Base-by-base conservation (phyloP, 2,329 filamentous ascomycete species). In the Zalaria obscura region DNA sequence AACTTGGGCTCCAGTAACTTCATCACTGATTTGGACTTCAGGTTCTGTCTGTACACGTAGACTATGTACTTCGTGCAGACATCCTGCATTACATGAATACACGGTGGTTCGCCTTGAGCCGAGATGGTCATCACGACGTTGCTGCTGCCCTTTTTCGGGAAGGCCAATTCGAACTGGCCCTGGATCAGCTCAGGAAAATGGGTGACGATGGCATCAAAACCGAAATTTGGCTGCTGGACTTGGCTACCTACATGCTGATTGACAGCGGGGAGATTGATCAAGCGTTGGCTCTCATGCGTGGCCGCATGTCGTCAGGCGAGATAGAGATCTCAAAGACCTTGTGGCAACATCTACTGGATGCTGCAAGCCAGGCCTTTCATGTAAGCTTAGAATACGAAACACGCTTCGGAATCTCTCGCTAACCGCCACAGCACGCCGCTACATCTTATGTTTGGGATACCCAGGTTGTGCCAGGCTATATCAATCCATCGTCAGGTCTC, bases 21-120 rank as follows among this genome's bases (percentile, higher is more conserved):
- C n/a, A 7, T 7, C 27, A 25, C 35, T 25, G 33, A 31, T 27
- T 33, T 33, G 27, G 29, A 38, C 6, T 25, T 45, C 36, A 82
- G 68, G 80, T 75, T 4, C 68, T 95, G 25, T 76, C 83, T 0
- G 75, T 91, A 5, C 91, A 96, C 56, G 85, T 89, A 0, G 83
- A 96, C 59, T 89, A 93, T 51, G 50, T 86, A 4, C 64, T 91
- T 25, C 78, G 87, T 31, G 72, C 75, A 40, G 70, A 79, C 31
- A 70, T 94, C 3, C 64, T 95, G 33, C 65, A 75, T 41, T 78
- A 80, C 42, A 86, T 91, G 81, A 75, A 76, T 52, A 69, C 76
- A 42, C 70, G 76, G 47, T 93, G 86, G 83, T 71, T 82, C 40
- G 64, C 67, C 5, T 63, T 83, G 5, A 75, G 69, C 35, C 72